phyloP scores from a whole-genome alignment of 495 filamentous ascomycete genomes.

The Penicillium diatomitis region DNA sequence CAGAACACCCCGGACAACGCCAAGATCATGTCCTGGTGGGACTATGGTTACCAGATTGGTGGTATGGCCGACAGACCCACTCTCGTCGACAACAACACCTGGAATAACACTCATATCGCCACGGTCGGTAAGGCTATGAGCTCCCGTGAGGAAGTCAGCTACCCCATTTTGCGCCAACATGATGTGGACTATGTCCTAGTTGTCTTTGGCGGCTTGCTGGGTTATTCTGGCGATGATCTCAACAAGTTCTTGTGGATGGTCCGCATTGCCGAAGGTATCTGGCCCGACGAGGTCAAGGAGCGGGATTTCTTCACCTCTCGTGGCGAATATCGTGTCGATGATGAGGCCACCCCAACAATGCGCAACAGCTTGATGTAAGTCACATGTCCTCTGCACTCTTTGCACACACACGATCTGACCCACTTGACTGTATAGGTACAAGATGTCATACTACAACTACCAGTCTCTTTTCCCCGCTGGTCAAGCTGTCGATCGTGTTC shows the following conservation, averaged over 20 bases:
- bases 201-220: constrained; percentile 91
- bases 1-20: constrained; percentile 92
- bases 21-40: constrained; percentile 99
- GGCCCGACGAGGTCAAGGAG: constrained; percentile 98
- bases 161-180: constrained; percentile 95
- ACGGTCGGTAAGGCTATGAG: constrained; percentile 99
- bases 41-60: constrained; percentile 99
- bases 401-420: neutral
- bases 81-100: constrained; percentile 98
- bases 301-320: constrained; percentile 91
- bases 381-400: neutral
- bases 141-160: constrained; percentile 93
- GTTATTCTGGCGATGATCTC: constrained; percentile 99
- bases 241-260: constrained; percentile 99
- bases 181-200: constrained; percentile 98
- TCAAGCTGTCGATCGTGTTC: constrained; percentile 86
- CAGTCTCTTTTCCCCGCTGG: constrained; percentile 83
- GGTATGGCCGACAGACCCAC: constrained; percentile 98
- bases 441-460: constrained; percentile 99
- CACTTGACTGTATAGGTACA: constrained; percentile 67
- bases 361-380: constrained; percentile 96
- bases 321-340: constrained; percentile 94
- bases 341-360: constrained; percentile 93
- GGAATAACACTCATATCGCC: constrained; percentile 99
- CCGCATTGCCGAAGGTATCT: constrained; percentile 96